Base-by-base conservation (phyloP, 192 early-diverging fungal species). In the Radiomyces spectabilis region DNA sequence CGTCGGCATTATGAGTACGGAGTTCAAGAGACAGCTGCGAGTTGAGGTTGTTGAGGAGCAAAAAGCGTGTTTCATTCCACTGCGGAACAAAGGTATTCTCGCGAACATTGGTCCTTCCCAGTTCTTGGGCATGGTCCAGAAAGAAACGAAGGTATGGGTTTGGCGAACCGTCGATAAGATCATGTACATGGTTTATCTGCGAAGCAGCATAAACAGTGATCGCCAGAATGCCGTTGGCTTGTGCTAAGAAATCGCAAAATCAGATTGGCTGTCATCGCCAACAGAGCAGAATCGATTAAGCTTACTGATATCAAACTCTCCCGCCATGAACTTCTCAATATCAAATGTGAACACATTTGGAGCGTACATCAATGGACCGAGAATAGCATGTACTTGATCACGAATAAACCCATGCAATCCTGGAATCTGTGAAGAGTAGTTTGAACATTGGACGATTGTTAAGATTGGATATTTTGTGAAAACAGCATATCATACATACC, bases 381-480 rank as follows among this genome's bases (percentile, higher is more conserved):
- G 50, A 18, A 64, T 80, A 34, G 71, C 51, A 63, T 84, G 77
- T 16, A 81, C 72, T 55, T 76, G 76, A 43, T 77, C 72, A 26
- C 68, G 63, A 34, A 80, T 79, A 52, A 89, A 86, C 0, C 65
- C 71, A 46, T 74, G 74, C 51, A 89, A 66, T 0, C 83, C 87
- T 1, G 87, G 87, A 16, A 85, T 76, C 65, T 66, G 51, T 16
- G 15, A 31, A 29, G 16, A 4, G 29, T n/a, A n/a, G n/a, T n/a
- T n/a, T n/a, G n/a, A n/a, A n/a, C n/a, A n/a, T n/a, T n/a, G n/a
- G n/a, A n/a, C n/a, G n/a, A n/a, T n/a, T n/a, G n/a, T n/a, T n/a
- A n/a, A n/a, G n/a, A n/a, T 1, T 34, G n/a, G 16, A 18, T 13
- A 2, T 9, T 34, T 16, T 33, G 16, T 5, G 19, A 46, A 33